Base-by-base conservation (phyloP, 805 yeast genomes). In the Lipomyces spencermartinsiae region DNA sequence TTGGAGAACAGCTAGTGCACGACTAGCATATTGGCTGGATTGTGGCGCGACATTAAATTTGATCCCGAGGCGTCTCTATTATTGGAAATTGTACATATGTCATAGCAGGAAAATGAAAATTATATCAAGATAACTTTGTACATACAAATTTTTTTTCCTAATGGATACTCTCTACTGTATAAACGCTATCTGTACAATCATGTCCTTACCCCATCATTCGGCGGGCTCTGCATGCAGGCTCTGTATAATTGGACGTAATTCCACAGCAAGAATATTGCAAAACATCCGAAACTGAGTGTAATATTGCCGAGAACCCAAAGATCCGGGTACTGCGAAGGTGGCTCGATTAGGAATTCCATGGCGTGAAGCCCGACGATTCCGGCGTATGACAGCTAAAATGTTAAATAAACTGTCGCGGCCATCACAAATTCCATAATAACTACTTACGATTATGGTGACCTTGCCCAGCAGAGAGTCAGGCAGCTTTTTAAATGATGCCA, bases 241-340 rank as follows among this genome's bases (percentile, higher is more conserved):
- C 53, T 75, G 64, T 76, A 81, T 46, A 87, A 76, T 68, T 84
- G 89, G 78, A 83, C 87, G 73, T 89, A 82, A 49, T 85, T 84
- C 97, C 97, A 95, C n/a, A 92, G 70, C 88, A 93, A 93, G 74
- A 91, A 91, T 58, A 90, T 74, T 0, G 80, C 76, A 74, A 93
- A 94, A 67, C 93, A 91, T 0, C 85, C 89, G 75, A 92, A 93
- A 0, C 95, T 89, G 2, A 93, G 74, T 0, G 88, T 74, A 55
- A 89, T 87, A 75, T 95, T 95, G 2, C 87, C 84, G 31, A 94
- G 83, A 0, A 91, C 91, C 93, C 95, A 92, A 4, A 95, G 73
- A 77, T 95, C 98, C 1, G 98, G 97, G 70, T 87, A 89, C 51
- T 78, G 76, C 4, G 63, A 67, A 5, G 74, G 72, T 8, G 73